Evolutionary conservation across 73 alveolate species (phyloP).

Genomic region (Paramecium caudatum): DNA sequence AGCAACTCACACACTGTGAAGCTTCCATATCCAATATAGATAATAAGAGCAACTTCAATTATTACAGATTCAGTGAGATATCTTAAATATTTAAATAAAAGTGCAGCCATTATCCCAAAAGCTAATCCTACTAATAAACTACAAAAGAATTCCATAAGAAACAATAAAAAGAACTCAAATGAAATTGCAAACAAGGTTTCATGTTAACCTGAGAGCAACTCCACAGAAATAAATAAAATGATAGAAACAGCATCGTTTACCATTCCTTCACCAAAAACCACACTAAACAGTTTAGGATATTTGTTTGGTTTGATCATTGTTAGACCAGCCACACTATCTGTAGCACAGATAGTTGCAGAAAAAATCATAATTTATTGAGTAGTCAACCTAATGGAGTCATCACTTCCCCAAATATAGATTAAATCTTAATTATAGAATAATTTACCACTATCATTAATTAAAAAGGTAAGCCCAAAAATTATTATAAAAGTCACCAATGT

Average conservation of each 20-base stretch:
- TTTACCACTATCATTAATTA: slow-evolving; percentile 72
- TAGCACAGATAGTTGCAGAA: slow-evolving; percentile 92
- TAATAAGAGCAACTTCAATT: slow-evolving; percentile 89
- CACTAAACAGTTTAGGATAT: slow-evolving; percentile 91
- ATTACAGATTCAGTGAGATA: slow-evolving; percentile 80
- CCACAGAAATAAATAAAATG: slow-evolving; percentile 80
- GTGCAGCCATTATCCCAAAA: slow-evolving; percentile 77
- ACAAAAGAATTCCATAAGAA: slow-evolving; percentile 57
- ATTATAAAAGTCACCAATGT: slow-evolving; percentile 91
- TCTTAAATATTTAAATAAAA: slow-evolving; percentile 78
- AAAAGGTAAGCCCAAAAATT: slow-evolving; percentile 88
- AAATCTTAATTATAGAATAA: slow-evolving; percentile 10
- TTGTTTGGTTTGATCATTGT: slow-evolving; percentile 90
- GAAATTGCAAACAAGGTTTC: background rate
- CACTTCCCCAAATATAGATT: slow-evolving; percentile 55
- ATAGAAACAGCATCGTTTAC: slow-evolving; percentile 97
- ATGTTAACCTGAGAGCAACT: background rate
- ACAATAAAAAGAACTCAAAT: slow-evolving; percentile 28
- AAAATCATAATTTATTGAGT: slow-evolving; percentile 83
- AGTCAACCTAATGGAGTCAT: slow-evolving; percentile 68
- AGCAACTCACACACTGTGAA: slow-evolving; percentile 91
- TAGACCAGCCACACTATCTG: slow-evolving; percentile 96
- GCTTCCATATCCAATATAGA: slow-evolving; percentile 90
- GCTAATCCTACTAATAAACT: slow-evolving; percentile 68
- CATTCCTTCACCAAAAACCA: slow-evolving; percentile 97